Percentiles rank a stretch among this genome's conserved stretches.
These are phyloP conservation scores for Diplodia scrobiculata DNA, from an alignment of 2,329 filamentous ascomycete genomes.

Conservation along the genomic window DNA sequence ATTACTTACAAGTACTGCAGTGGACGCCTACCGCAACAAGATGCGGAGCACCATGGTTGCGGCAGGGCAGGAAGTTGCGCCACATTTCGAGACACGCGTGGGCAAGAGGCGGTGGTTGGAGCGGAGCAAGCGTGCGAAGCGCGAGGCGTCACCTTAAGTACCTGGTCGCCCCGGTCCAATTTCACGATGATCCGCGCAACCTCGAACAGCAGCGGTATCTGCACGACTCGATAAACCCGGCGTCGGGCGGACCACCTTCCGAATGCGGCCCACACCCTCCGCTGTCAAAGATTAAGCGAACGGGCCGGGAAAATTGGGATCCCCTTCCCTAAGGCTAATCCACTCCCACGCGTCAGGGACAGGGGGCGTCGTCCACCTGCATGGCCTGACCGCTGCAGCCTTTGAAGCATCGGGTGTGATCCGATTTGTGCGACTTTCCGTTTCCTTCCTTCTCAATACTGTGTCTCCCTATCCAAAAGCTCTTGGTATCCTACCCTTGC, in stretches of 20 bases:
- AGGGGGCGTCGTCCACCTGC: slow-evolving; percentile 7
- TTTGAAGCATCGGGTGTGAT: slow-evolving; percentile 16
- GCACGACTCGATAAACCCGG: slow-evolving; percentile 26
- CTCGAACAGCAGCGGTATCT: slow-evolving; percentile 22
- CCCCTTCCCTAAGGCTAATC: slow-evolving; percentile 28
- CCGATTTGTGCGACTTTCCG: slow-evolving; percentile 24
- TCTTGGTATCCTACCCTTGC: slow-evolving; percentile 1
- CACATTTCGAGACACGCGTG: slow-evolving; percentile 84
- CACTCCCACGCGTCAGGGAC: slow-evolving; percentile 19
- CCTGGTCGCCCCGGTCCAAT: slow-evolving; percentile 18
- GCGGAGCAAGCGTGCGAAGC: slow-evolving; percentile 49
- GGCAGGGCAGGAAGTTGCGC: slow-evolving; percentile 75
- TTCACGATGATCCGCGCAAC: slow-evolving; percentile 28
- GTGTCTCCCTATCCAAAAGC: slow-evolving; percentile 2
- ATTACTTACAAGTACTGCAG: slow-evolving; percentile 52
- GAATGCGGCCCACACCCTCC: slow-evolving; percentile 19
- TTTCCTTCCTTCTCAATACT: slow-evolving; percentile 8
- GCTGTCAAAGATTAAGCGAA: slow-evolving; percentile 26
- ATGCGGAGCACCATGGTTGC: slow-evolving; percentile 79
- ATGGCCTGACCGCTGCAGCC: slow-evolving; percentile 20
- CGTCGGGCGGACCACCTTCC: slow-evolving; percentile 20
- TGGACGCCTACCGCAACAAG: slow-evolving; percentile 93
- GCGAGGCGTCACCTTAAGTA: slow-evolving; percentile 37
- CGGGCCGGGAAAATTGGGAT: slow-evolving; percentile 29
- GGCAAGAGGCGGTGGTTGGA: slow-evolving; percentile 70